Conservation (phyloP, 73 alveolate genomes). For the Paramecium biaurelia region DNA sequence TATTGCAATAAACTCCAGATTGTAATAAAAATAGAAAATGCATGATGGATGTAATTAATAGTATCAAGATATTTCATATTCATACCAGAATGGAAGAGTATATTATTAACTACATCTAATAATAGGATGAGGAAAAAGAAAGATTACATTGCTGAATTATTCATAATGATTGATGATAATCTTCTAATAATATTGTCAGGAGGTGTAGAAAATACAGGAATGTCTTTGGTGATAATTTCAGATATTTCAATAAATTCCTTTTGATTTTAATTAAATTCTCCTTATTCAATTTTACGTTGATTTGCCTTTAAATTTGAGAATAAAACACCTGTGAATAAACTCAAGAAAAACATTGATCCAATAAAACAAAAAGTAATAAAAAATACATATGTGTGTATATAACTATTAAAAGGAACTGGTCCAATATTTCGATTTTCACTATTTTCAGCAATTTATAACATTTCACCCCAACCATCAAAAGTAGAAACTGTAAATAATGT, state of each 20-base stretch:
- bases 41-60: neutral
- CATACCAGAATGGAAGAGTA: neutral
- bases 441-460: neutral
- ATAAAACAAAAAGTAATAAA: neutral
- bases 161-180: neutral
- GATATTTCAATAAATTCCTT: neutral
- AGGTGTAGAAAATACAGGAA: neutral
- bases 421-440: neutral
- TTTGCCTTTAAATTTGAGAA: neutral
- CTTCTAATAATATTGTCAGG: neutral
- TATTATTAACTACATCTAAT: neutral
- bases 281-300: neutral
- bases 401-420: neutral
- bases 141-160: neutral
- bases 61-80: neutral
- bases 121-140: neutral
- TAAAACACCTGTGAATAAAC: neutral
- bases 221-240: neutral
- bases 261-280: neutral
- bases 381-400: neutral
- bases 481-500: conserved; percentile 30
- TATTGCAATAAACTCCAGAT: neutral
- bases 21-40: neutral
- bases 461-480: conserved; percentile 55
- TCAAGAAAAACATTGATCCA: conserved; percentile 36